Evolutionary conservation across 2,329 filamentous ascomycete species (phyloP).

Genomic region (Aureobasidium namibiae): DNA sequence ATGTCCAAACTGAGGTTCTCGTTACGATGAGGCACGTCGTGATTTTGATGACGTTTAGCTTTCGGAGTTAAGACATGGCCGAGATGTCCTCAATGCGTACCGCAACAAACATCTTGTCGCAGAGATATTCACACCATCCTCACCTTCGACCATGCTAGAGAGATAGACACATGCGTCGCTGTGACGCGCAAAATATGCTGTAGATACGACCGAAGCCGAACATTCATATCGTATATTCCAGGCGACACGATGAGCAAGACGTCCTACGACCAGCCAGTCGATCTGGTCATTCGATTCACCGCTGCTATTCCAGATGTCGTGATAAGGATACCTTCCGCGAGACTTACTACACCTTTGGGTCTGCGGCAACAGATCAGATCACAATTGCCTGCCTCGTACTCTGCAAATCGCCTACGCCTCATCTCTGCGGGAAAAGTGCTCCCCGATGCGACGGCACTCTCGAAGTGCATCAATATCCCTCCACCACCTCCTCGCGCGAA

Average conservation of each 20-base stretch:
- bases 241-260: neutral
- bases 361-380: conserved; percentile 76
- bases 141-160: neutral
- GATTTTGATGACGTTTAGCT: neutral
- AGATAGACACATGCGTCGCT: neutral
- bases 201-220: neutral
- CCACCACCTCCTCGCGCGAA: conserved; percentile 42
- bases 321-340: conserved; percentile 63
- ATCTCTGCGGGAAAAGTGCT: conserved; percentile 87
- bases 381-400: conserved; percentile 54
- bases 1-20: neutral
- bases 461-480: conserved; percentile 57
- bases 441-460: conserved; percentile 61
- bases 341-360: conserved; percentile 62
- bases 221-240: neutral
- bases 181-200: neutral
- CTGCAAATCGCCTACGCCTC: conserved; percentile 68
- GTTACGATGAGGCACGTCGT: neutral
- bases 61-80: neutral
- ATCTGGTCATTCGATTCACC: conserved; percentile 85
- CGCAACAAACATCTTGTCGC: neutral
- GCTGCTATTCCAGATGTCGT: conserved; percentile 74
- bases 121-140: neutral
- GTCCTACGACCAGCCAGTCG: conserved; percentile 40
- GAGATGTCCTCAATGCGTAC: neutral